Evolutionary conservation across 2,329 filamentous ascomycete genomes (phyloP).

Genomic region (Hypoxylon sp.): DNA sequence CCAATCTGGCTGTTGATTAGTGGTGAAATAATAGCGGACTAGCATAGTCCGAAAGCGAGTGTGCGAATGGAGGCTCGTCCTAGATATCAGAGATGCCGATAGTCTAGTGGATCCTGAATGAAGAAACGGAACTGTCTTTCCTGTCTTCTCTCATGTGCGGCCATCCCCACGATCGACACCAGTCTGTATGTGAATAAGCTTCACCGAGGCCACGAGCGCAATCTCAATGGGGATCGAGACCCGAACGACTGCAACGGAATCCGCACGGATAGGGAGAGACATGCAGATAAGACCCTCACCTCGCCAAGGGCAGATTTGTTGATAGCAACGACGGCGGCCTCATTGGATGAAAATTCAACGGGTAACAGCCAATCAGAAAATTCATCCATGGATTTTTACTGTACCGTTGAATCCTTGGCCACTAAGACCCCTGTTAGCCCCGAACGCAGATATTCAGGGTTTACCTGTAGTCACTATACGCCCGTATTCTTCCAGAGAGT

Average conservation of each 20-base stretch:
- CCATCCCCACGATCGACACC: slow-evolving; percentile 27
- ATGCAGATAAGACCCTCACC: slow-evolving; percentile 47
- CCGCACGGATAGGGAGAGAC: slow-evolving; percentile 54
- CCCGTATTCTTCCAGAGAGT: slow-evolving; percentile 3
- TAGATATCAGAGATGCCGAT: slow-evolving; percentile 2
- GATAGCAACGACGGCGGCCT: slow-evolving; percentile 23
- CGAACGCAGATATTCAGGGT: slow-evolving; percentile 9
- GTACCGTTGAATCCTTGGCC: slow-evolving; percentile 28
- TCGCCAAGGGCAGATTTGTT: slow-evolving; percentile 39
- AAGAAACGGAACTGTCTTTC: slow-evolving; percentile 16
- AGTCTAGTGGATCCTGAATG: not conserved
- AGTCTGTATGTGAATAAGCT: slow-evolving; percentile 26
- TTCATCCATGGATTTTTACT: slow-evolving; percentile 23
- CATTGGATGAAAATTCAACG: slow-evolving; percentile 37
- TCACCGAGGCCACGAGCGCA: slow-evolving; percentile 35
- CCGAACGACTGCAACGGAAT: slow-evolving; percentile 26
- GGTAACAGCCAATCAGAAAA: slow-evolving; percentile 50
- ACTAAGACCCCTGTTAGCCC: slow-evolving; percentile 34
- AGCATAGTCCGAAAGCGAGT: slow-evolving; percentile 5
- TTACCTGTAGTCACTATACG: slow-evolving; percentile 8
- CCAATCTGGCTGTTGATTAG: not conserved
- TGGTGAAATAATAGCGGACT: slow-evolving; percentile 2
- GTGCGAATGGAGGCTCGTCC: not conserved
- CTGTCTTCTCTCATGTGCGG: slow-evolving; percentile 20
- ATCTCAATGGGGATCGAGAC: slow-evolving; percentile 32